Conservation (phyloP, 257 asterid species). For the Solanum tarijense region DNA sequence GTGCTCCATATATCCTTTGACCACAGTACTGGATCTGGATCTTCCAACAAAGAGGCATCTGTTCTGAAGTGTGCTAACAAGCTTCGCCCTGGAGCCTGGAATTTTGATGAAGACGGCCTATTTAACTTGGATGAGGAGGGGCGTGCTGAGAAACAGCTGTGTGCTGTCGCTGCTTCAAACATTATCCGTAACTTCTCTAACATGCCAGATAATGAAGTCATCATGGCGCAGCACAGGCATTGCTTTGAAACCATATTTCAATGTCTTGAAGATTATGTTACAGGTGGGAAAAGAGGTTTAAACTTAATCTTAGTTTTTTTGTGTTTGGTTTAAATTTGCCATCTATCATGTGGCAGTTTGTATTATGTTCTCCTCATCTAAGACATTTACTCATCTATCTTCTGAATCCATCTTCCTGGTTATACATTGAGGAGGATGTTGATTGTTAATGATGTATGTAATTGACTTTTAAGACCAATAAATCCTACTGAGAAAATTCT, state of each 20-base stretch:
- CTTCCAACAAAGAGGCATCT: slow-evolving; percentile 51
- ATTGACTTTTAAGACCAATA: background rate
- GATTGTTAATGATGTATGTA: background rate
- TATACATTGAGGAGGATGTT: background rate
- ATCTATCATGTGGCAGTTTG: background rate
- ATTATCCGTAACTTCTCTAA: slow-evolving; percentile 85
- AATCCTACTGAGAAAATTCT: background rate
- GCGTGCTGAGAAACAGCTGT: slow-evolving; percentile 81
- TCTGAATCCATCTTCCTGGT: background rate
- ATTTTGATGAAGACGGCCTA: slow-evolving; percentile 97
- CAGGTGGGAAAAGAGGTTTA: slow-evolving; percentile 35
- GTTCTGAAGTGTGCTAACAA: slow-evolving; percentile 40
- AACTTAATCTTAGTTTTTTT: background rate
- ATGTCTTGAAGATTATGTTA: slow-evolving; percentile 82
- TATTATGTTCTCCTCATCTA: background rate
- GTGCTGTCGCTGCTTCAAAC: slow-evolving; percentile 97
- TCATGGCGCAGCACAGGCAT: slow-evolving; percentile 94
- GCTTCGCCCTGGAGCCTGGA: slow-evolving; percentile 74
- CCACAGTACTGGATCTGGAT: slow-evolving; percentile 46
- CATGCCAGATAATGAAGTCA: slow-evolving; percentile 94
- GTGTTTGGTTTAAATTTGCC: background rate
- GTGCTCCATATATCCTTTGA: background rate
- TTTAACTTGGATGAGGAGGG: slow-evolving; percentile 95
- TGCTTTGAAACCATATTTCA: slow-evolving; percentile 88
- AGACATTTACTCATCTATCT: background rate